A percentile compares a stretch with the other conserved stretches of the same genome.
Conservation (phyloP, 2,329 filamentous ascomycete genomes). For the Neonectria sp. region DNA sequence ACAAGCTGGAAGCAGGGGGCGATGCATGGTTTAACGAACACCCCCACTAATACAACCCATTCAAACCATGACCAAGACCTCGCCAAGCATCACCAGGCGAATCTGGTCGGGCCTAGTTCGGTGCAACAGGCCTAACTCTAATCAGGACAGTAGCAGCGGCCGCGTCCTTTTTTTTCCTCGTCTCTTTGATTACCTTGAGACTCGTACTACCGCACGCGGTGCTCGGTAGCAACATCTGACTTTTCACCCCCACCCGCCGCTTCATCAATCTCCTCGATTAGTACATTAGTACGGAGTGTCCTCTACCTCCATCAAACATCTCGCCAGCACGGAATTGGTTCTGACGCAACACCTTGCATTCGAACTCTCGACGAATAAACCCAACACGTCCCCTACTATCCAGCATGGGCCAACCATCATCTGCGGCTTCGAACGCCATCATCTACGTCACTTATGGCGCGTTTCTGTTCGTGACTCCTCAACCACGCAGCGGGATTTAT, state of each 20-base stretch:
- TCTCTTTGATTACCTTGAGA: not conserved
- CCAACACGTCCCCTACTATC: not conserved
- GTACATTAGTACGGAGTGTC: not conserved
- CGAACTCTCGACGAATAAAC: not conserved
- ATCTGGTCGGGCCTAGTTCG: constrained; percentile 7
- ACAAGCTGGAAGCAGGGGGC: too few species aligned
- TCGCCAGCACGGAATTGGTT: not conserved
- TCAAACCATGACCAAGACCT: not conserved
- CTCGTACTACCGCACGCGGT: not conserved
- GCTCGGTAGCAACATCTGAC: constrained; percentile 4
- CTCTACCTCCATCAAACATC: not conserved
- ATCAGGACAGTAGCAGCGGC: not conserved
- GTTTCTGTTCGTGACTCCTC: constrained; percentile 74
- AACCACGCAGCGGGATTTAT: not conserved
- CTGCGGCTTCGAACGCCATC: constrained; percentile 84
- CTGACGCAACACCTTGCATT: not conserved
- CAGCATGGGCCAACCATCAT: constrained; percentile 82
- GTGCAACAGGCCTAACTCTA: not conserved
- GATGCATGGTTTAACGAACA: too few species aligned
- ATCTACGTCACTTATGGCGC: constrained; percentile 85
- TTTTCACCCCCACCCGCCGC: constrained; percentile 2
- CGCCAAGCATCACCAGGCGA: constrained; percentile 5
- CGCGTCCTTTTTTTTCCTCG: constrained; percentile 4
- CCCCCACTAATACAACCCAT: not conserved
- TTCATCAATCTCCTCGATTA: not conserved